These are phyloP conservation scores for Mallotus nudiflorus DNA, from an alignment of 345 rosid genomes.

Conservation along the genomic window DNA sequence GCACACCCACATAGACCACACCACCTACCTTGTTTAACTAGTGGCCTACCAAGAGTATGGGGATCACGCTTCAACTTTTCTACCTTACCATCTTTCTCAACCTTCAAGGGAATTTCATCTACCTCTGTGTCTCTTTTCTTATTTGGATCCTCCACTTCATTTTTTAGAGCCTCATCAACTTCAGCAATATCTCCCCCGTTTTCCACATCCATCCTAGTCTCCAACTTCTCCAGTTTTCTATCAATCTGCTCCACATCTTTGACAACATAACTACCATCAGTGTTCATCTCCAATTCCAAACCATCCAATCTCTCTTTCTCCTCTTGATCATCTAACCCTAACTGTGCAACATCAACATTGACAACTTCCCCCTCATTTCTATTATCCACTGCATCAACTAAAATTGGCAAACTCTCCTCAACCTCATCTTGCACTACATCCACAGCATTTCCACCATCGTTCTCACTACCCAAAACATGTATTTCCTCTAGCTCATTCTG, in stretches of 20 bases:
- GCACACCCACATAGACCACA: slow-evolving; percentile 96
- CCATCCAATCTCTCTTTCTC: slow-evolving; percentile 26
- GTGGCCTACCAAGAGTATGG: slow-evolving; percentile 41
- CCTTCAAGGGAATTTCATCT: slow-evolving; percentile 42
- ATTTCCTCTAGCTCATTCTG: neutral
- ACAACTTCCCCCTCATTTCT: slow-evolving; percentile 25
- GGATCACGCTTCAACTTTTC: slow-evolving; percentile 34
- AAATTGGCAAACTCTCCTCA: slow-evolving; percentile 15
- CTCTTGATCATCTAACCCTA: slow-evolving; percentile 30
- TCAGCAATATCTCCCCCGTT: slow-evolving; percentile 14
- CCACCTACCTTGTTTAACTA: slow-evolving; percentile 71
- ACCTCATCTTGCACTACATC: slow-evolving; percentile 4
- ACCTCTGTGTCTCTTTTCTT: slow-evolving; percentile 35
- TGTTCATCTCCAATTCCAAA: slow-evolving; percentile 29
- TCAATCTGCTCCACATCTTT: slow-evolving; percentile 25
- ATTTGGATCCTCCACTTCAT: slow-evolving; percentile 33
- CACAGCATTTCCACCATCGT: neutral
- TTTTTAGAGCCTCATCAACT: slow-evolving; percentile 23
- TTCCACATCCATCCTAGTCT: slow-evolving; percentile 15
- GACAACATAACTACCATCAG: slow-evolving; percentile 27
- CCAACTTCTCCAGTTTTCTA: slow-evolving; percentile 14
- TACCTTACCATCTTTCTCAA: slow-evolving; percentile 30
- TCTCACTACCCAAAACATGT: neutral
- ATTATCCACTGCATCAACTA: slow-evolving; percentile 20
- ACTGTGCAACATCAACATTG: slow-evolving; percentile 25